Evolutionary conservation across 768 basidiomycete genomes (phyloP), one percentile per base, ranked within the genome.

Genomic region (Termitomyces heimii): DNA sequence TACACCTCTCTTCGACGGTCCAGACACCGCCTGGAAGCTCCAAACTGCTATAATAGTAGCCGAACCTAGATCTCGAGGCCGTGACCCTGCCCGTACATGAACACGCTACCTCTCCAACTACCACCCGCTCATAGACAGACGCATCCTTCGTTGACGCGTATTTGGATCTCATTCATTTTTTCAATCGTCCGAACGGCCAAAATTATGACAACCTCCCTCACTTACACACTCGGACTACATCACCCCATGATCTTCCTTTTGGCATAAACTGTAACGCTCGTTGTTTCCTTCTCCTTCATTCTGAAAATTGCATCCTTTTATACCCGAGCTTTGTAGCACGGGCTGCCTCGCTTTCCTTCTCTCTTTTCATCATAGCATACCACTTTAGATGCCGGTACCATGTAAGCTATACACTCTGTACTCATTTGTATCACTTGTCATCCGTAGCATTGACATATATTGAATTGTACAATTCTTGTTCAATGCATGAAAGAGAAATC

Each of bases 61-160:
- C 22, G 39, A 51, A 40, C 54, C 59, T 69, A 73, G 67, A 60
- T 61, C 74, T 39, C 77, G 78, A 54, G 79, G 78, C 10, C 75
- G 80, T 55, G 74, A 71, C 64, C 56, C 70, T 24, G 71, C 73
- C n/a, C 74, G 77, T 51, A 67, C 67, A 55, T 65, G 65, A 24
- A 68, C 67, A 71, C 68, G 68, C 54, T 48, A 52, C 34, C 18
- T 12, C 56, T 55, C 49, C 58, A 56, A 16, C 29, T 43, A 45
- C 26, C 32, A 29, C 44, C 32, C 40, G 46, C 53, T 29, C 58
- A 54, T 64, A 62, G 61, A 65, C 29, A 40, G 43, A 32, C 51
- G 18, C 31, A 31, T 49, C 26, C 22, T 52, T 54, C 62, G 46
- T 59, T 39, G 50, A 32, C 28, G 53, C 53, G 43, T 43, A 43